Evolutionary conservation across 2,329 filamentous ascomycete species (phyloP).

Genomic region (Cadophora luteo-olivacea): DNA sequence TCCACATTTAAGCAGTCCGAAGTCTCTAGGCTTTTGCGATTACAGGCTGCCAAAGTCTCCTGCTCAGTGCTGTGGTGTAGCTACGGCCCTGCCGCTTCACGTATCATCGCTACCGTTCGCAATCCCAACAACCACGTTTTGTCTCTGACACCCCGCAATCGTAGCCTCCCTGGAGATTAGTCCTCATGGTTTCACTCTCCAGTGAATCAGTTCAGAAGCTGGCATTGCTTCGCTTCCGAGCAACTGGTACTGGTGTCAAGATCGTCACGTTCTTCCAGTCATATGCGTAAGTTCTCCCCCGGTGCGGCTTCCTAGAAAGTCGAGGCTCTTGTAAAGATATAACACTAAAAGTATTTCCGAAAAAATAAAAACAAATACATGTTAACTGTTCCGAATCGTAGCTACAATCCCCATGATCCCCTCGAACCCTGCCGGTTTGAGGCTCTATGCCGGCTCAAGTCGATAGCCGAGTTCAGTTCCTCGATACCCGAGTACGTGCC

Average conservation of each 20-base stretch:
- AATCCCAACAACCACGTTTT: slow-evolving; percentile 10
- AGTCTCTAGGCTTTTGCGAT: slow-evolving; percentile 5
- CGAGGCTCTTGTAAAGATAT: too few relatives aligned
- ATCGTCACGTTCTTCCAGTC: slow-evolving; percentile 16
- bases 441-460: slow-evolving; percentile 22
- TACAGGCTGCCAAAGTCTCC: slow-evolving; percentile 4
- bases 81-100: neutral
- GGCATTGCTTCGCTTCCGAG: slow-evolving; percentile 19
- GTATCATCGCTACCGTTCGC: neutral
- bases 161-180: neutral
- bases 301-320: too few relatives aligned
- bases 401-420: slow-evolving; percentile 17
- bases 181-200: slow-evolving; percentile 16
- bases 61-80: slow-evolving; percentile 4
- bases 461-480: slow-evolving; percentile 22
- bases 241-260: slow-evolving; percentile 15
- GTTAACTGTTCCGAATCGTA: neutral
- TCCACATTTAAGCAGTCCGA: slow-evolving; percentile 16
- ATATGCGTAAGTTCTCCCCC: neutral
- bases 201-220: slow-evolving; percentile 17
- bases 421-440: slow-evolving; percentile 22
- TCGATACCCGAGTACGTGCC: slow-evolving; percentile 17
- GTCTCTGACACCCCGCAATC: neutral
- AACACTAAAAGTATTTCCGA: too few relatives aligned
- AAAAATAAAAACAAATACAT: neutral